These are phyloP conservation scores for Leucoagaricus sp. DNA, from an alignment of 1,284 basidiomycete genomes.

Conservation along the genomic window DNA sequence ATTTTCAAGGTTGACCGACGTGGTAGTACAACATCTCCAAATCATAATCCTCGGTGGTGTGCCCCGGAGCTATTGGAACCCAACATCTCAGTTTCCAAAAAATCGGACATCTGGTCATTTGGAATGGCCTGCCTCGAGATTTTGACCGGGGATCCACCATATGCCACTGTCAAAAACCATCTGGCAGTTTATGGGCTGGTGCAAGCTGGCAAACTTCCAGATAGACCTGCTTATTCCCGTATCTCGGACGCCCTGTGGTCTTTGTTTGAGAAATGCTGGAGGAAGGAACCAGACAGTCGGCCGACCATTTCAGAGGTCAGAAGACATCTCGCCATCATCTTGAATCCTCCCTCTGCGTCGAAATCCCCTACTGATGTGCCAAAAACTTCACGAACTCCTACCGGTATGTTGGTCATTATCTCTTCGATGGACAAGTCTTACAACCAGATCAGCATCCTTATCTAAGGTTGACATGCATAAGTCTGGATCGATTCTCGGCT, in stretches of 20 bases:
- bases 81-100: conserved; percentile 31
- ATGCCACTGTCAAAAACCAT: conserved; percentile 29
- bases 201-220: conserved; percentile 31
- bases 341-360: too few species aligned
- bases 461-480: neutral
- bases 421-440: neutral
- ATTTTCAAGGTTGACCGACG: conserved; percentile 29
- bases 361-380: conserved; percentile 25
- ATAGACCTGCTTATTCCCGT: conserved; percentile 30
- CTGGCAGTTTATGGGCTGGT: conserved; percentile 33
- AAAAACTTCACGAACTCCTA: neutral
- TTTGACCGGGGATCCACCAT: conserved; percentile 41
- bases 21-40: conserved; percentile 25
- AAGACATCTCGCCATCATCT: too few species aligned
- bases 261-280: conserved; percentile 42
- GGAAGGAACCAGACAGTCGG: conserved; percentile 33
- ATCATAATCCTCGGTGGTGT: conserved; percentile 37
- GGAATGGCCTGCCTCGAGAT: conserved; percentile 46
- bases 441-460: neutral
- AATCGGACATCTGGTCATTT: conserved; percentile 47
- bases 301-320: conserved; percentile 38
- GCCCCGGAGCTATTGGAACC: conserved; percentile 39
- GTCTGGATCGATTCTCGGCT: neutral
- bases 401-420: neutral
- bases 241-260: conserved; percentile 41